Evolutionary conservation across 352 stramenopile genomes (phyloP).

Genomic region (Phytopythium boreale): DNA sequence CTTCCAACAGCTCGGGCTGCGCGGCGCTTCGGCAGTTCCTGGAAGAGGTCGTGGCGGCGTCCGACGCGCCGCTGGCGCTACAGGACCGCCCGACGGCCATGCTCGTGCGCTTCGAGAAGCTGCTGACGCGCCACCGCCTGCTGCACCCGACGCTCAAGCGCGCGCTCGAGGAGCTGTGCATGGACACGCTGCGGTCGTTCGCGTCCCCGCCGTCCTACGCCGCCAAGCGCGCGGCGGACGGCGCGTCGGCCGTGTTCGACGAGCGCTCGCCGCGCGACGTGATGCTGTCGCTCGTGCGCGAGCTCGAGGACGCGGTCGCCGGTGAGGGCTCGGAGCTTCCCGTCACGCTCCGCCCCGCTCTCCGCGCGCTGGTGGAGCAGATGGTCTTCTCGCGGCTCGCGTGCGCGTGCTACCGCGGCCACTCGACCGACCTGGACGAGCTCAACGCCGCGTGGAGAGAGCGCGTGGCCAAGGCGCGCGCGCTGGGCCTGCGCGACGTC

Average conservation of each 20-base stretch:
- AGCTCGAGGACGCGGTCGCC: constrained; percentile 55
- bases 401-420: constrained; percentile 54
- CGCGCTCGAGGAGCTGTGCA: constrained; percentile 58
- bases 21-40: constrained; percentile 38
- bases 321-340: constrained; percentile 27
- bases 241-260: constrained; percentile 37
- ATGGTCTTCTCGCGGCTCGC: constrained; percentile 74
- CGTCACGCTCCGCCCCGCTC: constrained; percentile 16
- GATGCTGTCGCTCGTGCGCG: constrained; percentile 65
- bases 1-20: constrained; percentile 4
- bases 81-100: constrained; percentile 42
- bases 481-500: constrained; percentile 48
- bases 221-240: constrained; percentile 13
- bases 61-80: constrained; percentile 10
- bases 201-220: constrained; percentile 11
- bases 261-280: constrained; percentile 52
- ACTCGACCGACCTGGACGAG: constrained; percentile 59
- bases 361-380: constrained; percentile 63
- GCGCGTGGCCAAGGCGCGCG: constrained; percentile 37
- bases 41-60: constrained; percentile 20
- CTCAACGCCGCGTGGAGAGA: constrained; percentile 65
- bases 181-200: constrained; percentile 60
- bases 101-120: constrained; percentile 69
- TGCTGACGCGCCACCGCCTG: constrained; percentile 53
- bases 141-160: constrained; percentile 61